phyloP scores from a whole-genome alignment of 208 protist genomes.

The Trypanosoma mega region DNA sequence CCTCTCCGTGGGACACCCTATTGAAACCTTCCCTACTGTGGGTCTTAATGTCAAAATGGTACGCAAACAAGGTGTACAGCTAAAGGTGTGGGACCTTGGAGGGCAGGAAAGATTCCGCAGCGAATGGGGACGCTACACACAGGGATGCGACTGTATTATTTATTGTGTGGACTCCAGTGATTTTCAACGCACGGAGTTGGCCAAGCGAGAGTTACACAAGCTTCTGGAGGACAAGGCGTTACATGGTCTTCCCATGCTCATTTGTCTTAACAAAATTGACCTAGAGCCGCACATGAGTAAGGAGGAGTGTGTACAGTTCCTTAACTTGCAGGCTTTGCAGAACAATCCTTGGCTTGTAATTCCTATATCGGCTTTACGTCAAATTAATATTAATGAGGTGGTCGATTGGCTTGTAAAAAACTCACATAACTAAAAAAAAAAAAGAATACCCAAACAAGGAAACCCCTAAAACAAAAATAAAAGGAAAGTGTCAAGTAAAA shows the following conservation, averaged over 20 bases:
- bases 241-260: conserved; percentile 53
- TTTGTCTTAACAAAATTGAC: conserved; percentile 90
- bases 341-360: conserved; percentile 66
- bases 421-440: conserved; percentile 36
- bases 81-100: conserved; percentile 84
- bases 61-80: conserved; percentile 67
- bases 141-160: conserved; percentile 71
- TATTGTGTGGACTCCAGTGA: conserved; percentile 76
- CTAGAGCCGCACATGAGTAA: conserved; percentile 77
- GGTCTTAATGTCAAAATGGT: conserved; percentile 83
- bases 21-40: conserved; percentile 74
- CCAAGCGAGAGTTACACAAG: conserved; percentile 61
- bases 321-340: conserved; percentile 52
- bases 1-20: conserved; percentile 57
- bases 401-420: conserved; percentile 81
- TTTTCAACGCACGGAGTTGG: conserved; percentile 49
- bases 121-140: conserved; percentile 76
- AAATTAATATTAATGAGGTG: conserved; percentile 72
- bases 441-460: neutral
- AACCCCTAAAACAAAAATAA: neutral
- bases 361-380: conserved; percentile 56
- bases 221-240: conserved; percentile 56
- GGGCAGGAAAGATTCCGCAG: conserved; percentile 72
- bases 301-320: conserved; percentile 66
- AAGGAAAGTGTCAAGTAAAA: conserved; percentile 6